A percentile compares a stretch with the other conserved stretches of the same genome.
Conservation (phyloP, 2,329 filamentous ascomycete genomes). For the Xylariales sp. region DNA sequence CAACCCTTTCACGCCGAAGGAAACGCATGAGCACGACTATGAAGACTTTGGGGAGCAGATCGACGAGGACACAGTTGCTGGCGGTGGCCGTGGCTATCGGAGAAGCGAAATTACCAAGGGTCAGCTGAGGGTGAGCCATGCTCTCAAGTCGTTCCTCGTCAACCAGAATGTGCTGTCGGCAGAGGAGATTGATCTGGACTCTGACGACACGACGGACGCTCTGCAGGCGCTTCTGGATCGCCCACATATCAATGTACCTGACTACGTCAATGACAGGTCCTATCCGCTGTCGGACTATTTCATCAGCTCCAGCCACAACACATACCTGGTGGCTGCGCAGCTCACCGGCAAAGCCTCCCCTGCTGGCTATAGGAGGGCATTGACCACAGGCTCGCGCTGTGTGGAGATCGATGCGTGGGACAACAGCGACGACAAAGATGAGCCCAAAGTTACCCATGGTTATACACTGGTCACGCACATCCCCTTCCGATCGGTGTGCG, state of each 20-base stretch:
- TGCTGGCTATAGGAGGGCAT: conserved; percentile 57
- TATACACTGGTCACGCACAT: conserved; percentile 65
- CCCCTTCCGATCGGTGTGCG: conserved; percentile 59
- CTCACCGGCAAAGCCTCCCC: conserved; percentile 61
- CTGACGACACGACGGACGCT: conserved; percentile 36
- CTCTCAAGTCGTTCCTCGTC: conserved; percentile 51
- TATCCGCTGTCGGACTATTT: conserved; percentile 65
- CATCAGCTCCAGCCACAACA: conserved; percentile 71
- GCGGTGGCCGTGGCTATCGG: conserved; percentile 53
- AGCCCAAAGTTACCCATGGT: conserved; percentile 68
- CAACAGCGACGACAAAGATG: conserved; percentile 51
- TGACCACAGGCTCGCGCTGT: conserved; percentile 61
- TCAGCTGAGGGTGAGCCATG: conserved; percentile 54
- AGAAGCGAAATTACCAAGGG: conserved; percentile 42
- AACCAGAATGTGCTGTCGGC: conserved; percentile 46
- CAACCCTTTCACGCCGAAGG: conserved; percentile 29
- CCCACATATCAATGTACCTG: conserved; percentile 54
- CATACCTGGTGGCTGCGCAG: conserved; percentile 67
- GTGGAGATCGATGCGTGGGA: conserved; percentile 75
- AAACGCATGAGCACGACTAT: conserved; percentile 30
- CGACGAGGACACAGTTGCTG: conserved; percentile 46
- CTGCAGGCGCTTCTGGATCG: conserved; percentile 49
- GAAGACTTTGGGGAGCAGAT: conserved; percentile 51
- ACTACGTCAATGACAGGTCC: conserved; percentile 49
- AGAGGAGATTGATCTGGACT: conserved; percentile 41